Base-by-base conservation (phyloP, 176 grass and related monocot genomes). In the Lolium rigidum region DNA sequence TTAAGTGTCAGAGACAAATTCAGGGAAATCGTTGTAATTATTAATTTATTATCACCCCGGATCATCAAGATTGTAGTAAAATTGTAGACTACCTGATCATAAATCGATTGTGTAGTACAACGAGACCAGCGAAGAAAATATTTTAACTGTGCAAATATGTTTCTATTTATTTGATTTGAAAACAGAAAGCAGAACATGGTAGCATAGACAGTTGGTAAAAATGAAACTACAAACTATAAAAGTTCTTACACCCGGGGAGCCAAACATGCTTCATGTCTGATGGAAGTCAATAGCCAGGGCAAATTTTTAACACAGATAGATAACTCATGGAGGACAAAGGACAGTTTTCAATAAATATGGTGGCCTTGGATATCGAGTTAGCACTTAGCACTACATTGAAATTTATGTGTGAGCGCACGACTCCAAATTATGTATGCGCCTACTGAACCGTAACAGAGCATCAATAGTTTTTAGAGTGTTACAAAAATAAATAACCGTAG, bases 241-340 rank as follows among this genome's bases (percentile, higher is more conserved):
- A 52, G 5, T 43, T 69, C 74, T 44, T 75, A 67, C 85, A 98
- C 93, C 96, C 94, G 61, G 96, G 96, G 22, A 98, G 96, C 44
- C 93, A 98, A 84, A 88, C 88, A 91, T 98, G 96, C 79, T 98
- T 98, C 78, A 93, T 92, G 69, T 98, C 91, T 15, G 67, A 80
- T 15, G 88, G 86, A 57, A 80, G 56, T 83, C 22, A 74, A 26
- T 18, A 52, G 69, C 22, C 37, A 44, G 57, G n/a, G 22, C 38
- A 80, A 79, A 14, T 61, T 59, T 57, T 55, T 44, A 86, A 73
- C 72, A 49, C 11, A 44, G 41, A n/a, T 0, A 24, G 44, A 72
- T 50, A 52, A 62, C 3, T 48, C 49, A 74, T 74, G 28, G 8
- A 26, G 9, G 56, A 21, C 20, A 85, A 65, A 24, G 12, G 18